Percentiles rank a stretch among this genome's conserved stretches.
Evolutionary conservation across 805 yeast species (phyloP).

Genomic region (Monosporozyma unispora): DNA sequence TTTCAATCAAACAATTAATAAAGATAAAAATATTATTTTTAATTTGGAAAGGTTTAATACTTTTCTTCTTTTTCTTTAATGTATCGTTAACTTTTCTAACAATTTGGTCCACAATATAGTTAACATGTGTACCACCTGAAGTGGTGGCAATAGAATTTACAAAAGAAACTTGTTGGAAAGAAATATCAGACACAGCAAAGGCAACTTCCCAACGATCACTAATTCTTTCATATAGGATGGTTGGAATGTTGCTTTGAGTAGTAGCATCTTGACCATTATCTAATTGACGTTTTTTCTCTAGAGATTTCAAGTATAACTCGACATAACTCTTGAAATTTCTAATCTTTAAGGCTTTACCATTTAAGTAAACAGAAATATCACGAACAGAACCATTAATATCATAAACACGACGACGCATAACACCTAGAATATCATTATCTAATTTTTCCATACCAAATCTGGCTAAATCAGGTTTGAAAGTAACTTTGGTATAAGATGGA

Average conservation of each 20-base stretch:
- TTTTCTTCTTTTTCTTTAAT: slow-evolving; percentile 63
- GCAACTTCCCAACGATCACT: slow-evolving; percentile 95
- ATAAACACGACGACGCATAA: slow-evolving; percentile 85
- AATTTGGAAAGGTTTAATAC: slow-evolving; percentile 80
- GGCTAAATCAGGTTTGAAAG: slow-evolving; percentile 78
- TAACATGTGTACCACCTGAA: slow-evolving; percentile 93
- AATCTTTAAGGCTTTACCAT: slow-evolving; percentile 62
- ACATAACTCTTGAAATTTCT: slow-evolving; percentile 78
- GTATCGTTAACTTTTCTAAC: slow-evolving; percentile 65
- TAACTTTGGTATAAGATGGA: slow-evolving; percentile 74
- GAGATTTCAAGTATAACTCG: slow-evolving; percentile 77
- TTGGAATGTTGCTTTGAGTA: slow-evolving; percentile 34
- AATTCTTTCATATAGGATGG: slow-evolving; percentile 69
- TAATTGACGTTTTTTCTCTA: slow-evolving; percentile 39
- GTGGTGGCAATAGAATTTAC: slow-evolving; percentile 98
- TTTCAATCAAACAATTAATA: slow-evolving; percentile 84
- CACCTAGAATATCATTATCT: slow-evolving; percentile 76
- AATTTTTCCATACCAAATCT: slow-evolving; percentile 79
- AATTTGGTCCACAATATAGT: slow-evolving; percentile 74
- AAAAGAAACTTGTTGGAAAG: slow-evolving; percentile 89
- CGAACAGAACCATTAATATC: slow-evolving; percentile 91
- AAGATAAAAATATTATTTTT: slow-evolving; percentile 84
- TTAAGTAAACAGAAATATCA: slow-evolving; percentile 68
- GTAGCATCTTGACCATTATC: slow-evolving; percentile 33
- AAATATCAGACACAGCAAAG: slow-evolving; percentile 84